phyloP scores from a whole-genome alignment of 2,329 filamentous ascomycete species.

The Neopestalotiopsis sp. region DNA sequence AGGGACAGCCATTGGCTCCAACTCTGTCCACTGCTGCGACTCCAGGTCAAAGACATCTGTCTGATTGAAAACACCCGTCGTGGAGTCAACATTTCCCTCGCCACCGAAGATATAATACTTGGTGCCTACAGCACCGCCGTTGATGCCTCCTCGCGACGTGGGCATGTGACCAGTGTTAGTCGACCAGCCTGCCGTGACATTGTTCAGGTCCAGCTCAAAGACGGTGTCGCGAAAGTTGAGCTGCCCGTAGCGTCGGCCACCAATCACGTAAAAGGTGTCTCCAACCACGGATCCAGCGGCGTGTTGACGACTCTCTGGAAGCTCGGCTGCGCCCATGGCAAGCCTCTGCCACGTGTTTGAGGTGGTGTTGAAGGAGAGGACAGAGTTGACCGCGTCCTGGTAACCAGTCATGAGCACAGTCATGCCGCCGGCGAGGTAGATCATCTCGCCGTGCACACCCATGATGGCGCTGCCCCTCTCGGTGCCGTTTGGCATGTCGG shows the following conservation, averaged over 20 bases:
- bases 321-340: slow-evolving; percentile 26
- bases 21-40: slow-evolving; percentile 33
- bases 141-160: slow-evolving; percentile 14
- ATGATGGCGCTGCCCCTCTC: slow-evolving; percentile 40
- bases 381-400: slow-evolving; percentile 35
- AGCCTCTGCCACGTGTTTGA: slow-evolving; percentile 31
- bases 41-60: slow-evolving; percentile 37
- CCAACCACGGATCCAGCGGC: slow-evolving; percentile 36
- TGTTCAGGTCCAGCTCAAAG: slow-evolving; percentile 14
- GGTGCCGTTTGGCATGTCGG: slow-evolving; percentile 32
- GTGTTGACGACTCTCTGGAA: slow-evolving; percentile 44
- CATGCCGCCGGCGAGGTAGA: slow-evolving; percentile 47
- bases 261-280: slow-evolving; percentile 41
- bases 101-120: slow-evolving; percentile 15
- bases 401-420: slow-evolving; percentile 27
- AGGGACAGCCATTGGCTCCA: slow-evolving; percentile 37
- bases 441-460: slow-evolving; percentile 33
- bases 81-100: slow-evolving; percentile 1
- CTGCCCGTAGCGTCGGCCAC: slow-evolving; percentile 38
- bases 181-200: not conserved
- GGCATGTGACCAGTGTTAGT: slow-evolving; percentile 6
- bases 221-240: slow-evolving; percentile 27
- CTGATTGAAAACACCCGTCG: slow-evolving; percentile 34
- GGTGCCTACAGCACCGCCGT: not conserved
- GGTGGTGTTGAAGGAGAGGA: slow-evolving; percentile 38